Evolutionary conservation across 208 protist species (phyloP).

Genomic region (Phytomonas francai): DNA sequence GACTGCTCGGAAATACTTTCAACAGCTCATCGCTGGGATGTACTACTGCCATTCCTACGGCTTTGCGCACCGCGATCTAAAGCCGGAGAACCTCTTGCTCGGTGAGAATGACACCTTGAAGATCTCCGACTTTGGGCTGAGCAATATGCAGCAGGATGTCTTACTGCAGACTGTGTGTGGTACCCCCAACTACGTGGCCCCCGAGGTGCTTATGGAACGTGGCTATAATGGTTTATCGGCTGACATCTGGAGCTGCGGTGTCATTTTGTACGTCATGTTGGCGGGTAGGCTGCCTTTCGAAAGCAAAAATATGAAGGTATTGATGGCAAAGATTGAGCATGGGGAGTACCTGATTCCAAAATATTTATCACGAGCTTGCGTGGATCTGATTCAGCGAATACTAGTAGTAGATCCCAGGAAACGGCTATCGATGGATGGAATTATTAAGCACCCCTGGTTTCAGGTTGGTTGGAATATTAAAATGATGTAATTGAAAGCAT

Average conservation of each 20-base stretch:
- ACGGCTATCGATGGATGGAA: conserved; percentile 82
- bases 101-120: conserved; percentile 74
- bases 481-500: conserved; percentile 13
- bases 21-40: conserved; percentile 94
- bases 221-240: conserved; percentile 92
- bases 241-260: conserved; percentile 95
- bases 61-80: conserved; percentile 86
- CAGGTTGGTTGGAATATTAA: conserved; percentile 55
- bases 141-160: conserved; percentile 69
- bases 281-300: conserved; percentile 91
- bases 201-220: conserved; percentile 89
- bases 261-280: conserved; percentile 95
- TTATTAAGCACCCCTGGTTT: conserved; percentile 90
- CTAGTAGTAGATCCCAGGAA: conserved; percentile 77
- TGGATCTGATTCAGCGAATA: conserved; percentile 74
- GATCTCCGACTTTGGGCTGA: conserved; percentile 91
- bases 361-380: conserved; percentile 60
- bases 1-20: conserved; percentile 89
- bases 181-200: conserved; percentile 89
- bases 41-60: conserved; percentile 89
- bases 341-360: conserved; percentile 85
- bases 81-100: conserved; percentile 87
- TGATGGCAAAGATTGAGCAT: conserved; percentile 90
- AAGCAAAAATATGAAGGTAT: conserved; percentile 78
- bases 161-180: conserved; percentile 89